These are phyloP conservation scores for Allium fistulosum DNA, from an alignment of 106 monocot genomes.

Conservation along the genomic window DNA sequence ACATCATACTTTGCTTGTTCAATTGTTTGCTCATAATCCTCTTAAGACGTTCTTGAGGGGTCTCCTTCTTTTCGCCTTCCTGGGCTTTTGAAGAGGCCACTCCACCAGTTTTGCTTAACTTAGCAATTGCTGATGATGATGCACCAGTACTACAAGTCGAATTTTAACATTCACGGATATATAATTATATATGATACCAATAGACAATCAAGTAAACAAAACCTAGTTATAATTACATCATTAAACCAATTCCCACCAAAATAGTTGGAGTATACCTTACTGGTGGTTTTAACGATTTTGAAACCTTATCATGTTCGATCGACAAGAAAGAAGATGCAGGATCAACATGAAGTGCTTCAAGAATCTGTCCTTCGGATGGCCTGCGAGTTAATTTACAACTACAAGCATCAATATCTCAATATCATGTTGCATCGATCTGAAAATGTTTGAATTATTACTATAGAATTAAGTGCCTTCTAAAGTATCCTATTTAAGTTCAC, in stretches of 20 bases:
- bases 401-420: not conserved
- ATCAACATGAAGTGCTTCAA: conserved; percentile 94
- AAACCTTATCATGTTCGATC: conserved; percentile 61
- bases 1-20: conserved; percentile 83
- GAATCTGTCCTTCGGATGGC: conserved; percentile 57
- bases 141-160: conserved; percentile 16
- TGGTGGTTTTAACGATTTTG: conserved; percentile 50
- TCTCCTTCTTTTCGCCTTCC: conserved; percentile 83
- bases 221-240: too few relatives aligned
- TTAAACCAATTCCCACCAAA: not conserved
- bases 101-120: conserved; percentile 60
- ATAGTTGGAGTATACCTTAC: conserved; percentile 40
- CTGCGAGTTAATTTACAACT: conserved; percentile 35
- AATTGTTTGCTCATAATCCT: conserved; percentile 99
- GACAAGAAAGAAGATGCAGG: conserved; percentile 82
- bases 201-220: not conserved
- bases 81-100: conserved; percentile 41
- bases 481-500: not conserved
- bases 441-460: not conserved
- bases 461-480: too few relatives aligned
- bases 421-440: conserved; percentile 3
- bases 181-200: too few relatives aligned
- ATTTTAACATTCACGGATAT: too few relatives aligned
- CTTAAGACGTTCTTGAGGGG: conserved; percentile 95
- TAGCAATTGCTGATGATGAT: conserved; percentile 59